Percentiles rank a stretch among this genome's conserved stretches.
phyloP scores from a whole-genome alignment of 371 early-diverging fungal genomes.

The Scutellospora calospora region DNA sequence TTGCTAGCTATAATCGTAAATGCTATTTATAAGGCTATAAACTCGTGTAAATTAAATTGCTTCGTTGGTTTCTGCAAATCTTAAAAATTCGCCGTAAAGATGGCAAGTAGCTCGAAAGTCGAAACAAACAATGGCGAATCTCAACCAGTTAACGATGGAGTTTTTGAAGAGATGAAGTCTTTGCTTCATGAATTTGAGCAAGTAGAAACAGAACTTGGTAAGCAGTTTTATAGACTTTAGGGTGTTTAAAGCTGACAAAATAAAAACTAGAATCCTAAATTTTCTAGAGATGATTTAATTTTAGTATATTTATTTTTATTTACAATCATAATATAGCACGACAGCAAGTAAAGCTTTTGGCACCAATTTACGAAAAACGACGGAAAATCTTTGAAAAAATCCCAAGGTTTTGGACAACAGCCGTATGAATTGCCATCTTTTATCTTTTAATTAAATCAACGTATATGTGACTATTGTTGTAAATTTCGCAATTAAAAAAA shows the following conservation, averaged over 20 bases:
- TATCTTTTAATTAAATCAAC: not conserved
- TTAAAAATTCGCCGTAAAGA: conserved; percentile 16
- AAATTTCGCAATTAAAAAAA: not conserved
- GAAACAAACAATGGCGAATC: not conserved
- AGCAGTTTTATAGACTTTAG: no score
- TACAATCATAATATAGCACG: conserved; percentile 41
- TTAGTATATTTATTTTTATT: not conserved
- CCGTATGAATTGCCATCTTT: conserved; percentile 16
- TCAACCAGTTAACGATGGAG: not conserved
- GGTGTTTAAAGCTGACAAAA: no score
- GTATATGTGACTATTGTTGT: not conserved
- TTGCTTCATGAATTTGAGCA: not conserved
- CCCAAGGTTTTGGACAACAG: conserved; percentile 64
- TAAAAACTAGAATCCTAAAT: not conserved
- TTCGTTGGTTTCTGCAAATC: no score
- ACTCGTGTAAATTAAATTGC: no score
- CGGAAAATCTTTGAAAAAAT: conserved; percentile 64
- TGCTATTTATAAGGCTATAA: no score
- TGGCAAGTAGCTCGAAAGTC: not conserved
- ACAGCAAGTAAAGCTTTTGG: conserved; percentile 58
- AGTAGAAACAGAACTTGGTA: not conserved
- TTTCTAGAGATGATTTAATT: not conserved
- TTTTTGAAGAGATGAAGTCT: not conserved
- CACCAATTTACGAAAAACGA: conserved; percentile 65
- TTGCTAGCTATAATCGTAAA: no score